A percentile compares a stretch with the other conserved stretches of the same genome.
phyloP scores from a whole-genome alignment of 2,329 filamentous ascomycete species.

The Sporothrix brasiliensis region DNA sequence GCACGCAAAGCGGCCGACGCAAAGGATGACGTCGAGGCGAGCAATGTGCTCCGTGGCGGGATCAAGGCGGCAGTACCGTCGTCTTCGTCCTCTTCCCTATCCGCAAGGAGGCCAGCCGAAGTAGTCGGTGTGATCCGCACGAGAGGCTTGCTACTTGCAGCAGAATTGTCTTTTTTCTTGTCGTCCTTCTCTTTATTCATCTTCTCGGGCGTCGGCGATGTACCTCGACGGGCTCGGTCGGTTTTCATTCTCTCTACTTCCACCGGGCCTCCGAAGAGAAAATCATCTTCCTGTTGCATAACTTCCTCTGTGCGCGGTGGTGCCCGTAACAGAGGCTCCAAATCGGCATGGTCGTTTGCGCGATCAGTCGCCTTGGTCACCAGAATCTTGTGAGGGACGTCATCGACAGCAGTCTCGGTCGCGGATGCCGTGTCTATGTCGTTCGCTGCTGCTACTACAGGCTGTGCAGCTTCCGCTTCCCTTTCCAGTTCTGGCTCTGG shows the following conservation, averaged over 20 bases:
- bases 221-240: background rate
- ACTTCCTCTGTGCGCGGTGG: conserved; percentile 15
- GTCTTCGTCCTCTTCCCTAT: background rate
- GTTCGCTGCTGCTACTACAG: conserved; percentile 4
- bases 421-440: background rate
- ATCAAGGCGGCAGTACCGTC: background rate
- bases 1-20: conserved; percentile 64
- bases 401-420: background rate
- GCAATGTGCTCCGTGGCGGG: background rate
- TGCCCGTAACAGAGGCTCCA: background rate
- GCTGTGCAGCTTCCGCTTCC: background rate
- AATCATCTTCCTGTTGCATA: conserved; percentile 19
- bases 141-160: background rate
- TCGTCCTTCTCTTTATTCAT: background rate
- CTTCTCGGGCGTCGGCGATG: background rate
- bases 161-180: background rate
- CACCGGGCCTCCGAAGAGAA: conserved; percentile 18
- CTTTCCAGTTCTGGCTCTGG: background rate
- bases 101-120: conserved; percentile 43
- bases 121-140: conserved; percentile 47
- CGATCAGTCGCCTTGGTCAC: conserved; percentile 9
- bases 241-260: conserved; percentile 21
- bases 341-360: conserved; percentile 22
- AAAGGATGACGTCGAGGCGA: background rate
- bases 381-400: background rate